These are phyloP conservation scores for Aspergillus baeticus DNA, from an alignment of 495 filamentous ascomycete genomes.

Conservation along the genomic window DNA sequence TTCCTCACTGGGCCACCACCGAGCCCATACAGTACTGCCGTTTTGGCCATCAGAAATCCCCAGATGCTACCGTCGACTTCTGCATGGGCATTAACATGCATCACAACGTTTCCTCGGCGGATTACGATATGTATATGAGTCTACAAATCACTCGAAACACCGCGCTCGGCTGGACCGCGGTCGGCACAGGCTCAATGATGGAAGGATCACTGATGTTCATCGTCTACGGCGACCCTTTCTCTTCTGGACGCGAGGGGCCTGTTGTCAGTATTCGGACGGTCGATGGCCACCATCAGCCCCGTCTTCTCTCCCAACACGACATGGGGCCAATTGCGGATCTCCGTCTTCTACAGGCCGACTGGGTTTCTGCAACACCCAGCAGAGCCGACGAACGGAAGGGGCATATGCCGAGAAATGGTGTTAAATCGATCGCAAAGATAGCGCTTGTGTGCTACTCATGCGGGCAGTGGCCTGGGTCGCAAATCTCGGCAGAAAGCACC, in stretches of 20 bases:
- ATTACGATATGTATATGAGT: slow-evolving; percentile 12
- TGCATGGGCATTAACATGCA: slow-evolving; percentile 10
- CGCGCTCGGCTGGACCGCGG: slow-evolving; percentile 9
- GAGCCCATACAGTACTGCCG: slow-evolving; percentile 14
- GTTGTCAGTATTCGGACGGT: slow-evolving; percentile 9
- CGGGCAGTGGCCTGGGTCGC: neutral
- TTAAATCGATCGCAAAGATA: neutral
- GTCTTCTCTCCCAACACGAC: neutral
- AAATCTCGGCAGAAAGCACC: neutral
- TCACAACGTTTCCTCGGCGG: slow-evolving; percentile 2
- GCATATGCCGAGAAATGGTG: no score
- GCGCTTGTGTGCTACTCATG: slow-evolving; percentile 10
- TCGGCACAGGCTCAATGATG: slow-evolving; percentile 13
- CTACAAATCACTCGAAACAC: slow-evolving; percentile 7
- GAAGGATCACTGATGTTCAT: slow-evolving; percentile 13
- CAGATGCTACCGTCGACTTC: slow-evolving; percentile 4
- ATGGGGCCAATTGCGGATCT: neutral
- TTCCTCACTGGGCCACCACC: neutral
- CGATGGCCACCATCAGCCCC: slow-evolving; percentile 7
- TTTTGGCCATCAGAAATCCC: slow-evolving; percentile 2
- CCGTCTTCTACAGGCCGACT: slow-evolving; percentile 1
- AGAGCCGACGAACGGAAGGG: neutral
- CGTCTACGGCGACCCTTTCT: slow-evolving; percentile 10
- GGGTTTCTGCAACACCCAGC: neutral
- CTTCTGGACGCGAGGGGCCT: neutral